phyloP scores from a whole-genome alignment of 371 early-diverging fungal genomes.

The Mucor racemosus region DNA sequence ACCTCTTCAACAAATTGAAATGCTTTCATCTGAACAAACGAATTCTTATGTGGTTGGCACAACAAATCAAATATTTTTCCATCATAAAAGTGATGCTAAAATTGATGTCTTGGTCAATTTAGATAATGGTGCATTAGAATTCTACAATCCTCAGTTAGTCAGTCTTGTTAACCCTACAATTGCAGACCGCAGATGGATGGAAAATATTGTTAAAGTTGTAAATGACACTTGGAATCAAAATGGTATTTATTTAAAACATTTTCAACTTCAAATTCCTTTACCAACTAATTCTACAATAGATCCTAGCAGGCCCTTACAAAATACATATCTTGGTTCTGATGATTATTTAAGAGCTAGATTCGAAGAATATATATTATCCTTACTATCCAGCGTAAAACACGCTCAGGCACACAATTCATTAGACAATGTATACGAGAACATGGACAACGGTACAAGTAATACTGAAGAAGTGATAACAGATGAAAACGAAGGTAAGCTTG shows the following conservation, averaged over 20 bases:
- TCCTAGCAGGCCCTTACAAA: constrained; percentile 57
- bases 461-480: constrained; percentile 39
- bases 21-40: constrained; percentile 68
- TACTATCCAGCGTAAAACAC: constrained; percentile 73
- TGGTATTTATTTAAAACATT: constrained; percentile 32
- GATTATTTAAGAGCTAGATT: constrained; percentile 80
- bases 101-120: constrained; percentile 81
- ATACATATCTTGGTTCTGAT: constrained; percentile 76
- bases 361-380: constrained; percentile 73
- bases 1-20: constrained; percentile 86
- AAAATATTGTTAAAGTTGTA: constrained; percentile 62
- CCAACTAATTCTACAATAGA: constrained; percentile 24
- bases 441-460: constrained; percentile 13
- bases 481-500: constrained; percentile 40
- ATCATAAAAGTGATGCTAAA: constrained; percentile 69
- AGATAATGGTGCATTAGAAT: constrained; percentile 78
- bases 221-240: constrained; percentile 58
- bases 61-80: constrained; percentile 80
- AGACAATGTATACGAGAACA: constrained; percentile 35
- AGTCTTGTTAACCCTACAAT: constrained; percentile 53
- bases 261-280: neutral
- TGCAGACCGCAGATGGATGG: constrained; percentile 71
- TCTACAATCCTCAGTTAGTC: constrained; percentile 63
- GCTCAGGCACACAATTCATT: constrained; percentile 54
- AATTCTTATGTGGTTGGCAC: constrained; percentile 78